These are phyloP conservation scores for Yamadazyma phyllophila DNA, from an alignment of 805 yeast species.

Conservation along the genomic window DNA sequence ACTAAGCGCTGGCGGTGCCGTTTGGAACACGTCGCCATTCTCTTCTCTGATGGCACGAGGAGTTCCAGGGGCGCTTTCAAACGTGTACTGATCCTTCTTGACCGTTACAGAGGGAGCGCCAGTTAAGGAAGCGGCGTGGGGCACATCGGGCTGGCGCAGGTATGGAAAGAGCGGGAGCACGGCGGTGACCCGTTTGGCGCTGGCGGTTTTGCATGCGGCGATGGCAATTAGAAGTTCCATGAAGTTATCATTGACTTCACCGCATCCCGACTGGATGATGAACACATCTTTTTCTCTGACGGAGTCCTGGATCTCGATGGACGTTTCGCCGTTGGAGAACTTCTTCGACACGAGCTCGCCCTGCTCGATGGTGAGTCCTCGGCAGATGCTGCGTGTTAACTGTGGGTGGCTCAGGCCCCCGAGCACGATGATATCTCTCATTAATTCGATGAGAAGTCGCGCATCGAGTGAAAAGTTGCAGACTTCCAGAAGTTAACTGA, in stretches of 20 bases:
- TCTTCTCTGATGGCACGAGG: constrained; percentile 40
- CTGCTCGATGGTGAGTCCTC: constrained; percentile 67
- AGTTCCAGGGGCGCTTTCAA: constrained; percentile 52
- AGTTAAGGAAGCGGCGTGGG: constrained; percentile 59
- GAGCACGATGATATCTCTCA: constrained; percentile 84
- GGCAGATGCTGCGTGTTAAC: constrained; percentile 72
- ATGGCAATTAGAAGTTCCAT: constrained; percentile 80
- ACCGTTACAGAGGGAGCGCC: constrained; percentile 61
- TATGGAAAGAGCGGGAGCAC: constrained; percentile 93
- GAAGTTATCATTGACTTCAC: constrained; percentile 82
- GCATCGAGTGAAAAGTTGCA: no score
- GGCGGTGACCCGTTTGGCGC: constrained; percentile 85
- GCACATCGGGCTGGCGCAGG: constrained; percentile 93
- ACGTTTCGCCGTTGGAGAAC: constrained; percentile 88
- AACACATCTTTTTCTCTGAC: constrained; percentile 96
- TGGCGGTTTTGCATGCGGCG: constrained; percentile 90
- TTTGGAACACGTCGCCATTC: constrained; percentile 8
- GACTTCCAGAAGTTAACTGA: no score
- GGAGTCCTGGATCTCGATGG: constrained; percentile 79
- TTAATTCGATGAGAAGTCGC: constrained; percentile 20
- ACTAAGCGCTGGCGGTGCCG: constrained; percentile 14
- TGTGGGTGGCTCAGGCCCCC: constrained; percentile 90
- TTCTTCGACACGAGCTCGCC: constrained; percentile 65
- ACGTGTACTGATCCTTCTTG: constrained; percentile 41
- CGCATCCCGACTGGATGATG: constrained; percentile 83